Evolutionary conservation across 2,329 filamentous ascomycete genomes (phyloP).

Genomic region (Aspergillus melleus): DNA sequence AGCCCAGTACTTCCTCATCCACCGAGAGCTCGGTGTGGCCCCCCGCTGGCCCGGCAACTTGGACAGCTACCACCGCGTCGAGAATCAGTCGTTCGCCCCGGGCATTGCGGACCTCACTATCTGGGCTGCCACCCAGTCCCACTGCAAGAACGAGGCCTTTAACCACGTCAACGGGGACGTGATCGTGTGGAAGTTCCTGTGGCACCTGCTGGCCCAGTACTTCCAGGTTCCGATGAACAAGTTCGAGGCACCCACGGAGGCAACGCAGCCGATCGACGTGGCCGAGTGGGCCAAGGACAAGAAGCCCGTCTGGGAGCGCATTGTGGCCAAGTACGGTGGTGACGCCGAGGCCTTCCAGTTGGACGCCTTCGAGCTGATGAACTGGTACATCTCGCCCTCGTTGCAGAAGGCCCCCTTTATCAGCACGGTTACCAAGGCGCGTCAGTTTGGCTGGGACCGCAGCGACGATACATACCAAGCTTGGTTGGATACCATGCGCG

Average conservation of each 20-base stretch:
- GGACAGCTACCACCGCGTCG: slow-evolving; percentile 1
- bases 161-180: slow-evolving; percentile 7
- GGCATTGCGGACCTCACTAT: slow-evolving; percentile 4
- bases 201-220: background rate
- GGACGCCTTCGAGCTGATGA: background rate
- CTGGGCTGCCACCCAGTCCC: slow-evolving; percentile 4
- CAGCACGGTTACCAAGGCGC: background rate
- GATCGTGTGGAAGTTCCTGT: slow-evolving; percentile 2
- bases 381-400: slow-evolving; percentile 1
- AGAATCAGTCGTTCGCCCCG: slow-evolving; percentile 3
- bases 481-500: too few relatives aligned
- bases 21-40: background rate
- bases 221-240: background rate
- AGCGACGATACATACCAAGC: background rate
- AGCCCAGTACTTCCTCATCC: slow-evolving; percentile 6
- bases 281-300: slow-evolving; percentile 10
- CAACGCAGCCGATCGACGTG: background rate
- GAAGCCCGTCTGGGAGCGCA: slow-evolving; percentile 5
- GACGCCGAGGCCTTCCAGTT: background rate
- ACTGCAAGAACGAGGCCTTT: slow-evolving; percentile 5
- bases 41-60: slow-evolving; percentile 7
- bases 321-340: slow-evolving; percentile 12
- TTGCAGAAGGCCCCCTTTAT: background rate
- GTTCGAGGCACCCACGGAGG: background rate
- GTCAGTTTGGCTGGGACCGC: background rate